A percentile compares a stretch with the other conserved stretches of the same genome.
These are phyloP conservation scores for Chaetomidium leptoderma DNA, from an alignment of 495 filamentous ascomycete genomes.

Conservation along the genomic window DNA sequence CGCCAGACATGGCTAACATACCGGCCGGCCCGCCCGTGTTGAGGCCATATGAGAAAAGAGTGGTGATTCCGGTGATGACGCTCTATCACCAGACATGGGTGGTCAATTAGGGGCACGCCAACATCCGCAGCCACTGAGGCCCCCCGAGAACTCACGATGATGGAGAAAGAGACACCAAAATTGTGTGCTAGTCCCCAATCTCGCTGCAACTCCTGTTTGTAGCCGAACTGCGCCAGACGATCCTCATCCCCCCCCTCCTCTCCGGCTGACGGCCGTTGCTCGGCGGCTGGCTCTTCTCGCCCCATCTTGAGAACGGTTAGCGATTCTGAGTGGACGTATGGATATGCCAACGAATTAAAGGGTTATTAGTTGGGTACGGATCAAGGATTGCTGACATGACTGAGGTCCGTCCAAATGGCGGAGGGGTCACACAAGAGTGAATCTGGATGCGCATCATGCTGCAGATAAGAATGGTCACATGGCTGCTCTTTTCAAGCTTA, in stretches of 20 bases:
- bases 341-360: too few relatives aligned
- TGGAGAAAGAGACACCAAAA: constrained; percentile 63
- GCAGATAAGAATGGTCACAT: too few relatives aligned
- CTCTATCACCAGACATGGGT: too few relatives aligned
- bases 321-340: too few relatives aligned
- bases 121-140: neutral
- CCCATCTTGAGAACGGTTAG: too few relatives aligned
- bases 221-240: constrained; percentile 55
- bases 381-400: too few relatives aligned
- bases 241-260: constrained; percentile 47
- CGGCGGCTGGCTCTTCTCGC: constrained; percentile 20
- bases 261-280: constrained; percentile 27
- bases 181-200: constrained; percentile 62
- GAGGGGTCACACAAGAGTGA: too few relatives aligned
- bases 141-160: constrained; percentile 47
- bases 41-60: constrained; percentile 53
- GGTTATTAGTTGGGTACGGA: too few relatives aligned
- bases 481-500: too few relatives aligned
- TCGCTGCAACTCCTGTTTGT: constrained; percentile 58
- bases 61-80: constrained; percentile 60
- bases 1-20: constrained; percentile 29
- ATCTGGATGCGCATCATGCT: too few relatives aligned
- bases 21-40: constrained; percentile 55
- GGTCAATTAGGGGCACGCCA: neutral
- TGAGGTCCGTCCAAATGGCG: too few relatives aligned